Evolutionary conservation across 1,284 basidiomycete genomes (phyloP), one percentile per base, ranked within the genome.

Genomic region (Hemileia vastatrix): DNA sequence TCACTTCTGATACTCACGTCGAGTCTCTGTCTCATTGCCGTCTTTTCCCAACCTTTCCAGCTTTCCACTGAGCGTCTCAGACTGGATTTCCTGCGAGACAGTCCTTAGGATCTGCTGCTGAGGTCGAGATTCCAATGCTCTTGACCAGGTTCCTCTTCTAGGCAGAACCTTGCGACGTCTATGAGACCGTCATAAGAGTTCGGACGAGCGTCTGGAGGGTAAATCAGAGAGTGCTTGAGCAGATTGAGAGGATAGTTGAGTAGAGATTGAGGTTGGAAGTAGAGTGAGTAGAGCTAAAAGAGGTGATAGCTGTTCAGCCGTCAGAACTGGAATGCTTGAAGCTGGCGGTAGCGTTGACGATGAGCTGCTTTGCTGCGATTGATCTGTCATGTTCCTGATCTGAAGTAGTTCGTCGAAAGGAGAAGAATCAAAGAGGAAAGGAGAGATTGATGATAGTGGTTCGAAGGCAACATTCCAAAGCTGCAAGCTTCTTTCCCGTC

Each of bases 131-230:
- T 15, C 36, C 36, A 40, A 15, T 40, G 36, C 36, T 40, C 36
- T 40, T 73, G 74, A 9, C 72, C 72, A 24, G 73, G 73, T 23
- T 72, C 73, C 21, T 75, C 73, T 23, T 75, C 73, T 6, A 75
- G 67, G 54, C 72, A 73, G 64, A 70, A 74, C 11, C 73, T 67
- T 3, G 72, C 72, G 1, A 75, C 72, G 57, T 75, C 72, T 31
- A 74, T 61, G 13, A 75, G 60, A 8, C 72, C 72, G 57, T 74
- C 73, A 54, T 74, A 75, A 3, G 72, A 71, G 2, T 57, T 62
- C 4, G 73, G 72, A 9, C 68, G 66, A 40, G 70, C 66, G 33
- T 71, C 69, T 18, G 67, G 65, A 0, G n/a, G 71, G 70, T 6
- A 75, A 65, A 11, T 73, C 71, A 9, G 65, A 61, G 33, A 75